Evolutionary conservation across 768 basidiomycete species (phyloP).

Genomic region (Leccinum boreale): DNA sequence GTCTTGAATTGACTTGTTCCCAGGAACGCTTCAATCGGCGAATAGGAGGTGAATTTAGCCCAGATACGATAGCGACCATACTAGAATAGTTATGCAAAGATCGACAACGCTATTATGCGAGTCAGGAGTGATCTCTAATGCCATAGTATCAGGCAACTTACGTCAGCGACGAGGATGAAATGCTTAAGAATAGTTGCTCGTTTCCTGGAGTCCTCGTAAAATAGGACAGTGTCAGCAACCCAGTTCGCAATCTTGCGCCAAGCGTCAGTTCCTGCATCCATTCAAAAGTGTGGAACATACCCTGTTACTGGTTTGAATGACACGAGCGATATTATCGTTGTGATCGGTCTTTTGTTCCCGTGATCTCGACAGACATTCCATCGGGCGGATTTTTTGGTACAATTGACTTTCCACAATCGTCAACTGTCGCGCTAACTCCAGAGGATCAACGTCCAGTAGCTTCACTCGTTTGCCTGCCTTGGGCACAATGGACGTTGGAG

Average conservation of each 20-base stretch:
- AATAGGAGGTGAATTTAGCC: slow-evolving; percentile 90
- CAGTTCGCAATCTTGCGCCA: slow-evolving; percentile 79
- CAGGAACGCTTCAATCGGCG: slow-evolving; percentile 90
- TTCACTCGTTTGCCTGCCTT: slow-evolving; percentile 71
- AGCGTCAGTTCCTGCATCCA: not conserved
- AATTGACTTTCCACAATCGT: slow-evolving; percentile 87
- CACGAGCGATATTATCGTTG: slow-evolving; percentile 79
- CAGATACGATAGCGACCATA: slow-evolving; percentile 96
- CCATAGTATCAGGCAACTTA: slow-evolving; percentile 38
- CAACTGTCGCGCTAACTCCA: slow-evolving; percentile 90
- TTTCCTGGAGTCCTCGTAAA: slow-evolving; percentile 76
- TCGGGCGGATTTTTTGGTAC: slow-evolving; percentile 84
- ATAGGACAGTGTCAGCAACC: slow-evolving; percentile 85
- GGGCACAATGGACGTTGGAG: slow-evolving; percentile 76
- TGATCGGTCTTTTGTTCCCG: slow-evolving; percentile 72
- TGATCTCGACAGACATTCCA: slow-evolving; percentile 86
- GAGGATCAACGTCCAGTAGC: slow-evolving; percentile 79
- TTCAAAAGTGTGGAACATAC: slow-evolving; percentile 38
- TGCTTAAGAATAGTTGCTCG: slow-evolving; percentile 84
- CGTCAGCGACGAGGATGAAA: slow-evolving; percentile 88
- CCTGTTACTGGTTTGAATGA: slow-evolving; percentile 86
- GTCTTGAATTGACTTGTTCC: slow-evolving; percentile 79
- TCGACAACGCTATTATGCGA: slow-evolving; percentile 72
- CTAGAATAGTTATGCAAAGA: slow-evolving; percentile 89
- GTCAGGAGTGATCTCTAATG: not conserved